These are phyloP conservation scores for Schoenoplectus triqueter DNA, from an alignment of 202 grass and related monocot species.

Conservation along the genomic window DNA sequence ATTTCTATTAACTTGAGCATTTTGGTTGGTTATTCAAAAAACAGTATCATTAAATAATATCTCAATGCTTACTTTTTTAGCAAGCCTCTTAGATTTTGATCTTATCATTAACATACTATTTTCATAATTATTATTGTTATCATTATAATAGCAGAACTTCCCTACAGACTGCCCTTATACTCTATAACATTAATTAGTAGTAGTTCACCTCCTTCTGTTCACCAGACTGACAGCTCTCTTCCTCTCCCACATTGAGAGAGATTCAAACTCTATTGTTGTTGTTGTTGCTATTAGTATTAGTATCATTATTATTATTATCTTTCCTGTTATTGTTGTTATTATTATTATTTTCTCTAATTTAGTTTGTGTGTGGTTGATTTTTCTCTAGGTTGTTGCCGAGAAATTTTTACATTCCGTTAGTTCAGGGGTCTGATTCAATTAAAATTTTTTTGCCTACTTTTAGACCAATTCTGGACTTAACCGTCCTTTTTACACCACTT, in stretches of 20 bases:
- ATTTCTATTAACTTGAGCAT: conserved; percentile 6
- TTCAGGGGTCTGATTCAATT: background rate
- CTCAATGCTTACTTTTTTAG: background rate
- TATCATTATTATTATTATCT: background rate
- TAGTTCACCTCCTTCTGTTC: no score
- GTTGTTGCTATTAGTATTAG: background rate
- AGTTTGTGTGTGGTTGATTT: conserved; percentile 33
- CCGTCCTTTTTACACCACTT: conserved; percentile 13
- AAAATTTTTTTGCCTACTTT: conserved; percentile 4
- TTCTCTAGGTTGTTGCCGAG: no score
- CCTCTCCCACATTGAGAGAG: no score
- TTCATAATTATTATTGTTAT: no score
- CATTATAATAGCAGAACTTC: no score
- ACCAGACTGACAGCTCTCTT: no score
- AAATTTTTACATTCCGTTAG: background rate
- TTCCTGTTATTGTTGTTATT: background rate
- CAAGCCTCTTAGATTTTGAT: background rate
- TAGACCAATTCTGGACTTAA: background rate
- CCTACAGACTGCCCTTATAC: no score
- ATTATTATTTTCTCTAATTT: conserved; percentile 35
- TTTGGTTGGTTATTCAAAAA: background rate
- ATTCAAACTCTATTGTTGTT: background rate
- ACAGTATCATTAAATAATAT: background rate
- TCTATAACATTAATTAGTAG: no score
- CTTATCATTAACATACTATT: conserved; percentile 1